Conservation (phyloP, 2,329 filamentous ascomycete genomes). For the Nemania sp. region DNA sequence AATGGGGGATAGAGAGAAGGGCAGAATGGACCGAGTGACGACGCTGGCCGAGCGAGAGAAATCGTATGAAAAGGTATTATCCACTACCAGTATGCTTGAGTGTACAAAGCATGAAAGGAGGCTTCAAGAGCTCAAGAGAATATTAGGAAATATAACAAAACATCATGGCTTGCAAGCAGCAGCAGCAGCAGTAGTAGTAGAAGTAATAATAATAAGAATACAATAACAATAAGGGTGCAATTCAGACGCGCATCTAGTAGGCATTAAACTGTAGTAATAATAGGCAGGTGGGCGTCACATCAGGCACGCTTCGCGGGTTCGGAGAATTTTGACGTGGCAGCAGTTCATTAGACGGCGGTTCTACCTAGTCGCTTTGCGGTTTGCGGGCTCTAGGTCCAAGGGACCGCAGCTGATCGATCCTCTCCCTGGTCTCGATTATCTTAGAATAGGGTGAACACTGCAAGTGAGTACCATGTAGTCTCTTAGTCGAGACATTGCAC, state of each 20-base stretch:
- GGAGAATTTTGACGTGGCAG: slow-evolving; percentile 43
- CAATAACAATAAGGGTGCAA: too few relatives aligned
- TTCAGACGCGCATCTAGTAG: too few relatives aligned
- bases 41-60: background rate
- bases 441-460: too few relatives aligned
- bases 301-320: slow-evolving; percentile 24
- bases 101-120: background rate
- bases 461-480: background rate
- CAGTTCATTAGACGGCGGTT: slow-evolving; percentile 38
- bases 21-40: background rate
- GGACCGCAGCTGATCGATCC: slow-evolving; percentile 4
- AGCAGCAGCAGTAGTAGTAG: too few relatives aligned
- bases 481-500: slow-evolving; percentile 4
- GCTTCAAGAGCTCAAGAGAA: background rate
- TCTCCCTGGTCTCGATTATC: too few relatives aligned
- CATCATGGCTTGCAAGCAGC: too few relatives aligned
- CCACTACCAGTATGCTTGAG: too few relatives aligned
- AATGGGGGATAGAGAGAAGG: background rate
- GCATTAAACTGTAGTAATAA: slow-evolving; percentile 8
- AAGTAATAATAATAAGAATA: too few relatives aligned
- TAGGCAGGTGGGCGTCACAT: slow-evolving; percentile 25
- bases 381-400: slow-evolving; percentile 6
- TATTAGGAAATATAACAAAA: background rate
- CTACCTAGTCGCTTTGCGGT: background rate
- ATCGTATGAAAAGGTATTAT: background rate